phyloP scores from a whole-genome alignment of 1,284 basidiomycete species.

The Ganoderma leucocontextum region DNA sequence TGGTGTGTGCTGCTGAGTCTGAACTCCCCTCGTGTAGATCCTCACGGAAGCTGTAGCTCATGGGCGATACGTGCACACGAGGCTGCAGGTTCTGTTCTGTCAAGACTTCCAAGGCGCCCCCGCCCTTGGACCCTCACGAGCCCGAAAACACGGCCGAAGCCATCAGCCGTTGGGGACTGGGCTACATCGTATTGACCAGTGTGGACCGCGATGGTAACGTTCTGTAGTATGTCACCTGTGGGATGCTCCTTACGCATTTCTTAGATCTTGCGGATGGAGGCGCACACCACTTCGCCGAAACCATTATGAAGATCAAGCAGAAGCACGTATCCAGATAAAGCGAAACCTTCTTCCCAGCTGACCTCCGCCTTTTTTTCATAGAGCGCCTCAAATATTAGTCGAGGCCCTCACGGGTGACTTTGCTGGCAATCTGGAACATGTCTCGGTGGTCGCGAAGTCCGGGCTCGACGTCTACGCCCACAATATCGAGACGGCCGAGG shows the following conservation, averaged over 20 bases:
- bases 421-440: conserved; percentile 77
- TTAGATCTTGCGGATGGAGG: conserved; percentile 93
- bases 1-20: conserved; percentile 65
- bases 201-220: conserved; percentile 92
- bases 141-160: conserved; percentile 99
- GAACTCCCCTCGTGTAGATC: conserved; percentile 1
- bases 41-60: conserved; percentile 65
- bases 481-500: conserved; percentile 96
- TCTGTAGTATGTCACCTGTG: not conserved
- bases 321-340: conserved; percentile 62
- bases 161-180: conserved; percentile 97
- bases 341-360: not conserved
- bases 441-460: conserved; percentile 87
- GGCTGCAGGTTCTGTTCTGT: conserved; percentile 98
- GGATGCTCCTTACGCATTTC: conserved; percentile 11
- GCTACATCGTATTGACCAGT: conserved; percentile 97
- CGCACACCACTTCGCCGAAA: conserved; percentile 92
- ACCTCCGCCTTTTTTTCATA: conserved; percentile 42
- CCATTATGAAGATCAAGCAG: conserved; percentile 94
- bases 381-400: conserved; percentile 94
- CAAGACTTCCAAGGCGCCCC: conserved; percentile 90
- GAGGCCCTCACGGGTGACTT: conserved; percentile 99
- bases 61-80: conserved; percentile 99
- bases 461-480: conserved; percentile 99
- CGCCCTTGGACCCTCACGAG: conserved; percentile 95